Conservation (phyloP, 371 early-diverging fungal genomes). For the Capillidium heterosporum region DNA sequence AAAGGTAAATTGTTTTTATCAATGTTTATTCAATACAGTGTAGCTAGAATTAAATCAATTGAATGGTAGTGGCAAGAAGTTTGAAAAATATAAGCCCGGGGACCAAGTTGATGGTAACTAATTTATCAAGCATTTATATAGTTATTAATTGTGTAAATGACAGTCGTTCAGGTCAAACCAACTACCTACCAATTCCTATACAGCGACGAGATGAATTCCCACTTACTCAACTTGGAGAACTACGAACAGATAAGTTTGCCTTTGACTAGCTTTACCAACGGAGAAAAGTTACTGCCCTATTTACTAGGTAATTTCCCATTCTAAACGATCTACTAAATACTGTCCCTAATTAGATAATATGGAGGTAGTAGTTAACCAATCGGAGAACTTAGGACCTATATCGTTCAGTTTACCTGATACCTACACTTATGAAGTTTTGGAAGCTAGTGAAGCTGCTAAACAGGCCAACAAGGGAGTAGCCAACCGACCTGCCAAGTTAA, state of each 20-base stretch:
- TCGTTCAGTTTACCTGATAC: background rate
- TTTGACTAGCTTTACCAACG: background rate
- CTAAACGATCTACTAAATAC: background rate
- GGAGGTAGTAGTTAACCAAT: background rate
- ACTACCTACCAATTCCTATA: background rate
- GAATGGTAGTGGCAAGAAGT: background rate
- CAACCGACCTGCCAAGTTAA: background rate
- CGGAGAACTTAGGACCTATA: background rate
- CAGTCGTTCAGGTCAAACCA: background rate
- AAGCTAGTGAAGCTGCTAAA: background rate
- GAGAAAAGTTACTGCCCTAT: background rate
- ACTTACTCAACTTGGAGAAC: background rate
- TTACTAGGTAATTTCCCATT: background rate
- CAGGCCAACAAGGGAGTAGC: background rate
- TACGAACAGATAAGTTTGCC: background rate
- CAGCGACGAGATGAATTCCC: background rate
- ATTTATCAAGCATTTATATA: background rate
- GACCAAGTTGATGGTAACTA: background rate
- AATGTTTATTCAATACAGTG: background rate
- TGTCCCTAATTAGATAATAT: background rate
- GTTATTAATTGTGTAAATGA: background rate
- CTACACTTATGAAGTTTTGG: constrained; percentile 3
- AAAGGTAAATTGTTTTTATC: background rate
- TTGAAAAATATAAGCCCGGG: constrained; percentile 3
- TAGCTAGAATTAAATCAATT: constrained; percentile 1